Conservation (phyloP, 164 flowering plant genomes). For the Houttuynia cordata region DNA sequence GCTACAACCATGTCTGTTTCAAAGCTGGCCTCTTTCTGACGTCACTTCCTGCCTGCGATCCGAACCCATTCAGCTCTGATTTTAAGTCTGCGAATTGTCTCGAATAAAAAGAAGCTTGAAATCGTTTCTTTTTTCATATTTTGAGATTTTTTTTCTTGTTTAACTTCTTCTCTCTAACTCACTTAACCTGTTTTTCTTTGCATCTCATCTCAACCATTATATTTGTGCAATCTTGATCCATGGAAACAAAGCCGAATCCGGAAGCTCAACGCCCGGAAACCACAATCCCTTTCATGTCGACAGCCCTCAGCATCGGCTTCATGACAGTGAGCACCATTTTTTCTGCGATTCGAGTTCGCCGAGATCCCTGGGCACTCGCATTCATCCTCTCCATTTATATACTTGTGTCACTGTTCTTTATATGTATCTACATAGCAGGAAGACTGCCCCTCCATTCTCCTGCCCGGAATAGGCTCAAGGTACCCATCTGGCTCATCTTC, state of each 20-base stretch:
- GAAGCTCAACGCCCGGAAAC: not conserved
- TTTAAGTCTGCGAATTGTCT: too few relatives aligned
- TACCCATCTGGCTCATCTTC: slow-evolving; percentile 2
- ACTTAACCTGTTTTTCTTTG: too few relatives aligned
- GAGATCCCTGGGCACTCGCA: not conserved
- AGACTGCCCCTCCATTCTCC: slow-evolving; percentile 1
- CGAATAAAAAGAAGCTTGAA: too few relatives aligned
- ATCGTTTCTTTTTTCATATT: not conserved
- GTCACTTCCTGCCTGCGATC: too few relatives aligned
- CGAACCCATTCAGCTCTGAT: too few relatives aligned
- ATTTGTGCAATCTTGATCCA: not conserved
- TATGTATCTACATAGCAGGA: not conserved
- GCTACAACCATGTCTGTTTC: too few relatives aligned
- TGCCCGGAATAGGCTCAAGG: not conserved
- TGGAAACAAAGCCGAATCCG: not conserved
- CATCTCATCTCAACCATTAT: too few relatives aligned
- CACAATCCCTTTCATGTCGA: too few relatives aligned
- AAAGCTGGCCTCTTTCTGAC: too few relatives aligned
- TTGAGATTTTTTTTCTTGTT: not conserved
- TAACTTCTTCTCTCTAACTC: not conserved
- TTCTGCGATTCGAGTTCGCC: not conserved
- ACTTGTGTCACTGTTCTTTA: slow-evolving; percentile 1
- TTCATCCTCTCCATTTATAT: slow-evolving; percentile 1
- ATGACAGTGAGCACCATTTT: not conserved
- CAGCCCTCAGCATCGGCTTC: not conserved